Evolutionary conservation across 495 filamentous ascomycete species (phyloP).

Genomic region (Penicillium verhagenii): DNA sequence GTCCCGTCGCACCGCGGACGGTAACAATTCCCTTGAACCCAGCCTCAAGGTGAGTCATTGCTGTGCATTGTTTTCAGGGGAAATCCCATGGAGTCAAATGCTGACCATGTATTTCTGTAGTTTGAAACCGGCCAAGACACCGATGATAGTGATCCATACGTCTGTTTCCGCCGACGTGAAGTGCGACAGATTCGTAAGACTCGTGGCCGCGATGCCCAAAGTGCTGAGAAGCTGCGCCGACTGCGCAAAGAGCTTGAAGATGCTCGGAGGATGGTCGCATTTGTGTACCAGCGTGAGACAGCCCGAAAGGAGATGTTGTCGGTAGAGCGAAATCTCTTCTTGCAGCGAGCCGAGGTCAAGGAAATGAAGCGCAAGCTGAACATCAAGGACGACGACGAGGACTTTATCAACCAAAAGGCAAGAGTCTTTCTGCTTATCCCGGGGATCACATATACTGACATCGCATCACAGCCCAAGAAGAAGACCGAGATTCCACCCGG

Average conservation of each 20-base stretch:
- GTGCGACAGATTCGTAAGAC: conserved; percentile 94
- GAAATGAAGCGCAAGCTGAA: conserved; percentile 82
- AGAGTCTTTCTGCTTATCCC: conserved; percentile 19
- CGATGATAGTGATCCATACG: conserved; percentile 94
- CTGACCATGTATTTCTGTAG: conserved; percentile 42
- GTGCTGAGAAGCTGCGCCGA: conserved; percentile 89
- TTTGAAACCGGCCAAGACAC: conserved; percentile 90
- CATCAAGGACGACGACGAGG: conserved; percentile 91
- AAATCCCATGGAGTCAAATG: not conserved
- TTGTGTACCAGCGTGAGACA: conserved; percentile 75
- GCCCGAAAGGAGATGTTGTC: conserved; percentile 73
- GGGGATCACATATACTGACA: conserved; percentile 34
- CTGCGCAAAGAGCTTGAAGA: conserved; percentile 91
- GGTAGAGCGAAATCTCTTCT: conserved; percentile 72
- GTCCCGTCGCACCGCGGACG: conserved; percentile 58
- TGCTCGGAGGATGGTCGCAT: conserved; percentile 72
- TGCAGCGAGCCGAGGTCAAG: conserved; percentile 75
- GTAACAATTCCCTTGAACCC: conserved; percentile 66
- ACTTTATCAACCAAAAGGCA: conserved; percentile 92
- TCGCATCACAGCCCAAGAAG: conserved; percentile 63
- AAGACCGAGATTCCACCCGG: conserved; percentile 54
- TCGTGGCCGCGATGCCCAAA: conserved; percentile 87
- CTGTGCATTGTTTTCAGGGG: not conserved
- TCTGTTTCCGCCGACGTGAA: conserved; percentile 96
- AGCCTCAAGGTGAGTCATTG: conserved; percentile 70